Evolutionary conservation across 176 grass and related monocot species (phyloP).

Genomic region (Aegilops umbellulata): DNA sequence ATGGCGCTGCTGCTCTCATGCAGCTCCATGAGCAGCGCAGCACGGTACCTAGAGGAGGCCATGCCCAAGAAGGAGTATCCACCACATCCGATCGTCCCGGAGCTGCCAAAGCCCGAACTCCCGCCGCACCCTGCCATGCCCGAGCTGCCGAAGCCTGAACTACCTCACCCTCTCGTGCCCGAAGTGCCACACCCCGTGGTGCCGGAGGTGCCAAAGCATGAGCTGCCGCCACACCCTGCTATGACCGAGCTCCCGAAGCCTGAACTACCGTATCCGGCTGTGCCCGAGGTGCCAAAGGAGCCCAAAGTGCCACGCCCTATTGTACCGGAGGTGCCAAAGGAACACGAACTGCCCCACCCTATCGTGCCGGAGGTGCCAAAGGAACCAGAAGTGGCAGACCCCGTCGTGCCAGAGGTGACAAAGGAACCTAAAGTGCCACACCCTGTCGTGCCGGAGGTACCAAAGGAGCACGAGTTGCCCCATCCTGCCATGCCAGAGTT

Average conservation of each 20-base stretch:
- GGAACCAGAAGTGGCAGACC: not conserved
- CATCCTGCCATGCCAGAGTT: too few species aligned
- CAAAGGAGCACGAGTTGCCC: not conserved
- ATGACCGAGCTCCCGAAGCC: not conserved
- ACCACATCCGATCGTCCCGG: not conserved
- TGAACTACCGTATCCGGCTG: not conserved
- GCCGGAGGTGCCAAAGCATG: not conserved
- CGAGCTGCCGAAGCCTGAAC: too few species aligned
- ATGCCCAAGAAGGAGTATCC: not conserved
- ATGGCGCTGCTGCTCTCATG: conserved; percentile 20
- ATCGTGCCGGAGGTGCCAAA: not conserved
- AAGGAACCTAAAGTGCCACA: not conserved
- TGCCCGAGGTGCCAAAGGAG: not conserved
- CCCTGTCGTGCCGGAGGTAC: not conserved
- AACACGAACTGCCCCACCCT: not conserved
- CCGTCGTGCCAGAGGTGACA: not conserved
- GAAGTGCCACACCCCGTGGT: not conserved
- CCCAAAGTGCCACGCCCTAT: not conserved
- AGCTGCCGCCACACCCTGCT: not conserved
- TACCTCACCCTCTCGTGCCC: too few species aligned
- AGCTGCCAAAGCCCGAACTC: not conserved
- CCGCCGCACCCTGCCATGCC: too few species aligned
- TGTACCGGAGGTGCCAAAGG: not conserved
- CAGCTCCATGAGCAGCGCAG: conserved; percentile 16
- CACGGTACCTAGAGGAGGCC: conserved; percentile 24